Conservation (phyloP, 2,329 filamentous ascomycete genomes). For the Tothia fuscella region DNA sequence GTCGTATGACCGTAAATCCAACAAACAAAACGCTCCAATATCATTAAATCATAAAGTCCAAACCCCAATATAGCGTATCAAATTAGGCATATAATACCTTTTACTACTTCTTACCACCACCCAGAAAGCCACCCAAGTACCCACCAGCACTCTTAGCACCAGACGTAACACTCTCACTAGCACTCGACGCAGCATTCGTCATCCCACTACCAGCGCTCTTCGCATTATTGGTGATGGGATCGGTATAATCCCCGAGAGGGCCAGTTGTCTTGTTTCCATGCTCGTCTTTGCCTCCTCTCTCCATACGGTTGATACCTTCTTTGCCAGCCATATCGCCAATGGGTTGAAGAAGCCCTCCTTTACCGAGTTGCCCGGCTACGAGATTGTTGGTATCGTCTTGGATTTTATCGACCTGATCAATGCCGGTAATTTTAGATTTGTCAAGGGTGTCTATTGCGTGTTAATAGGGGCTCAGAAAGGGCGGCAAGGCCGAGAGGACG, state of each 20-base stretch:
- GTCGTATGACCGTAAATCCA: no score
- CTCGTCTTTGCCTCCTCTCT: constrained; percentile 53
- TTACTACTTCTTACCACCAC: constrained; percentile 10
- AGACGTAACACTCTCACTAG: constrained; percentile 17
- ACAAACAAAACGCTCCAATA: background rate
- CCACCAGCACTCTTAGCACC: constrained; percentile 18
- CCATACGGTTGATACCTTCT: constrained; percentile 53
- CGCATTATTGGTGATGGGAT: constrained; percentile 19
- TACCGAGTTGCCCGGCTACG: constrained; percentile 51
- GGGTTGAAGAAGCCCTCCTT: constrained; percentile 54
- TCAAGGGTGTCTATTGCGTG: constrained; percentile 45
- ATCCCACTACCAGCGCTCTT: constrained; percentile 18
- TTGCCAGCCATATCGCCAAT: constrained; percentile 50
- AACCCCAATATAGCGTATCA: background rate
- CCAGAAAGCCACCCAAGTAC: constrained; percentile 12
- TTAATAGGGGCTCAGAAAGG: background rate
- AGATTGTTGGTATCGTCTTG: constrained; percentile 56
- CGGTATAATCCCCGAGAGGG: constrained; percentile 23
- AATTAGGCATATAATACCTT: background rate
- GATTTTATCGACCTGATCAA: constrained; percentile 54
- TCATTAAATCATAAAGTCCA: background rate
- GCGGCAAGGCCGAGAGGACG: constrained; percentile 11
- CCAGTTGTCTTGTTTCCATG: constrained; percentile 37
- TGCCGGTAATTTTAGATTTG: constrained; percentile 58
- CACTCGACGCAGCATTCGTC: constrained; percentile 16